These are phyloP conservation scores for Coniophora puteana DNA, from an alignment of 1,284 basidiomycete genomes.

Conservation along the genomic window DNA sequence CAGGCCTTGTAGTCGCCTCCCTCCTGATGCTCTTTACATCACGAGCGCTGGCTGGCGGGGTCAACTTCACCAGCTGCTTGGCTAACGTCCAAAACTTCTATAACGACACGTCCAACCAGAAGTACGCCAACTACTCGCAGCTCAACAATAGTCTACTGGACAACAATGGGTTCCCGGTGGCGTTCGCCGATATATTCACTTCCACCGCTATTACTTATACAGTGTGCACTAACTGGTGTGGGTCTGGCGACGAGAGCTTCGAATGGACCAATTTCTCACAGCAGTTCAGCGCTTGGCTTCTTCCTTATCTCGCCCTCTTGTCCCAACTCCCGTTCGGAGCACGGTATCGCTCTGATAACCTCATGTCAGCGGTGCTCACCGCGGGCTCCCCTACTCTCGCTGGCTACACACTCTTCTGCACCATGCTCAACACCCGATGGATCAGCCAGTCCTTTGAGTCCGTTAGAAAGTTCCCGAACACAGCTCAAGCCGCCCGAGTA, in stretches of 20 bases:
- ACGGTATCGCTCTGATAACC: conserved; percentile 18
- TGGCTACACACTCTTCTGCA: conserved; percentile 28
- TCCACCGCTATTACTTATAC: conserved; percentile 19
- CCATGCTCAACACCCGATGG: conserved; percentile 29
- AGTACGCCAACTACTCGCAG: no score
- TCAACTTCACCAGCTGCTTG: no score
- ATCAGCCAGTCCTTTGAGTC: conserved; percentile 17
- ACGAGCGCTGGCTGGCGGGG: no score
- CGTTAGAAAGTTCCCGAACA: conserved; percentile 17
- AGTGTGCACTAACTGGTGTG: conserved; percentile 29
- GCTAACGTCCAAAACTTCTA: no score
- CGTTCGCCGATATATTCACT: no score
- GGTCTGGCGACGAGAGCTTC: conserved; percentile 26
- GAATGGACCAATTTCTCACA: conserved; percentile 35
- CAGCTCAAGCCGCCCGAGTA: conserved; percentile 14
- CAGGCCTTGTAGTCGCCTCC: no score
- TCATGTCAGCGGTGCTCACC: conserved; percentile 27
- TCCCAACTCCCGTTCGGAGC: conserved; percentile 42
- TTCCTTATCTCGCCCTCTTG: conserved; percentile 41
- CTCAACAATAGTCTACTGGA: no score
- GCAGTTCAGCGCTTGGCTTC: conserved; percentile 38
- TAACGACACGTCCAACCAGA: no score
- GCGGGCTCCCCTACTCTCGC: conserved; percentile 31
- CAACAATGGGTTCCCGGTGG: no score
- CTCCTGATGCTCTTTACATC: no score